Conservation (phyloP, 73 alveolate species). For the Paramecium bursaria region DNA sequence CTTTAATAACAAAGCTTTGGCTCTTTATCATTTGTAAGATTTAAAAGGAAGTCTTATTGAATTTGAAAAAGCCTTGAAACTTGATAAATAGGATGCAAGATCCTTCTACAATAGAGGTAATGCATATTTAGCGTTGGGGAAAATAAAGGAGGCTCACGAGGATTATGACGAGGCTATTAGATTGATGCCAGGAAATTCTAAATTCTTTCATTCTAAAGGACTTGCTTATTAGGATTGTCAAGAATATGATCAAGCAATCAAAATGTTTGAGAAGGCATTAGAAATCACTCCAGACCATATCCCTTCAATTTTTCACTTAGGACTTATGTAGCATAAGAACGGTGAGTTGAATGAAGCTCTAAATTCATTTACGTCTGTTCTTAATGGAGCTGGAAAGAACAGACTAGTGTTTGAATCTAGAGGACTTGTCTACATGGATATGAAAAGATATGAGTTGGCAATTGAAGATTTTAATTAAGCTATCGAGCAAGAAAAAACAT, state of each 20-base stretch:
- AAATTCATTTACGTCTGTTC: constrained; percentile 77
- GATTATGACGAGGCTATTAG: constrained; percentile 88
- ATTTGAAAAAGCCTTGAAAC: constrained; percentile 83
- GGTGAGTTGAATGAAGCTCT: constrained; percentile 84
- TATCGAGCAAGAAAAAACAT: constrained; percentile 73
- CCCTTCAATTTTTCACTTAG: constrained; percentile 84
- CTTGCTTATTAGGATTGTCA: constrained; percentile 83
- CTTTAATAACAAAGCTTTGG: constrained; percentile 82
- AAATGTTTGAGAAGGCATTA: constrained; percentile 83
- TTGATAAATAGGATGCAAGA: constrained; percentile 80
- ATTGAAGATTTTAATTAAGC: constrained; percentile 84
- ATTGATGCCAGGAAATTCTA: constrained; percentile 79
- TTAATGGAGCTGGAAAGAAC: constrained; percentile 74
- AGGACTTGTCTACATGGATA: constrained; percentile 87
- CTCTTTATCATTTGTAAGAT: constrained; percentile 79
- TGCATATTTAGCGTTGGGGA: constrained; percentile 75
- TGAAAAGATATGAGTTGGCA: constrained; percentile 88
- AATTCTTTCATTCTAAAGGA: constrained; percentile 90
- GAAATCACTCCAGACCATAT: constrained; percentile 71
- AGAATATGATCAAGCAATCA: constrained; percentile 79
- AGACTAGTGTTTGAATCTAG: constrained; percentile 78
- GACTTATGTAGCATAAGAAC: constrained; percentile 80
- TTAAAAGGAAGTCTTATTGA: constrained; percentile 79
- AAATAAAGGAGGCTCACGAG: constrained; percentile 79
- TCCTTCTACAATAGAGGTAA: constrained; percentile 88